Evolutionary conservation across 371 early-diverging fungal genomes (phyloP).

Genomic region (Zopfochytrium polystomum): DNA sequence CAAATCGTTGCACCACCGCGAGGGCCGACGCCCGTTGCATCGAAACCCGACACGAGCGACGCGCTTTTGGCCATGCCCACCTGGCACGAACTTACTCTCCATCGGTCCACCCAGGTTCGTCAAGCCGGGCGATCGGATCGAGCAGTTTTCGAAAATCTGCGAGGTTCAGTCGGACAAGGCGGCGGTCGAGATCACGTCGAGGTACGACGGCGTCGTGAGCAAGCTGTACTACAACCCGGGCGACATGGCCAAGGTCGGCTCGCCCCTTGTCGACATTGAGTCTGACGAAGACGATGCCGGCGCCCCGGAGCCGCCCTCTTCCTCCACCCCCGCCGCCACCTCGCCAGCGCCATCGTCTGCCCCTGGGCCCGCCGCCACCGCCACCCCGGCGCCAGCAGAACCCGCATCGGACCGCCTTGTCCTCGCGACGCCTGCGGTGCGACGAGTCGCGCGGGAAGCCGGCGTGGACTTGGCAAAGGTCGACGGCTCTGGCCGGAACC

Average conservation of each 20-base stretch:
- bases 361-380: constrained; percentile 25
- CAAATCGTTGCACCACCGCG: too few species aligned
- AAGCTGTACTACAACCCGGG: constrained; percentile 80
- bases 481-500: constrained; percentile 79
- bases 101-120: constrained; percentile 67
- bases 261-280: constrained; percentile 89
- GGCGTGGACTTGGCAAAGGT: constrained; percentile 70
- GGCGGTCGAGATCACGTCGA: constrained; percentile 94
- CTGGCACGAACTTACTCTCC: too few species aligned
- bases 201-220: constrained; percentile 82
- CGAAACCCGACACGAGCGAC: too few species aligned
- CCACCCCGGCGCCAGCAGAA: constrained; percentile 11
- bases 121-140: constrained; percentile 82
- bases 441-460: constrained; percentile 80
- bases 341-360: constrained; percentile 14
- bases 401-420: constrained; percentile 14
- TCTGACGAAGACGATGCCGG: constrained; percentile 44
- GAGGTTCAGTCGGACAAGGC: constrained; percentile 98
- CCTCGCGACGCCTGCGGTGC: constrained; percentile 85
- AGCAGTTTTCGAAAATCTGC: constrained; percentile 91
- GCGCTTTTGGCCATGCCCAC: not conserved
- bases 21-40: too few species aligned
- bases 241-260: constrained; percentile 92
- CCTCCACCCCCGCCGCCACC: constrained; percentile 15
- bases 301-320: constrained; percentile 8